Evolutionary conservation across 2,329 filamentous ascomycete genomes (phyloP).

Genomic region (Alternaria arbusti): DNA sequence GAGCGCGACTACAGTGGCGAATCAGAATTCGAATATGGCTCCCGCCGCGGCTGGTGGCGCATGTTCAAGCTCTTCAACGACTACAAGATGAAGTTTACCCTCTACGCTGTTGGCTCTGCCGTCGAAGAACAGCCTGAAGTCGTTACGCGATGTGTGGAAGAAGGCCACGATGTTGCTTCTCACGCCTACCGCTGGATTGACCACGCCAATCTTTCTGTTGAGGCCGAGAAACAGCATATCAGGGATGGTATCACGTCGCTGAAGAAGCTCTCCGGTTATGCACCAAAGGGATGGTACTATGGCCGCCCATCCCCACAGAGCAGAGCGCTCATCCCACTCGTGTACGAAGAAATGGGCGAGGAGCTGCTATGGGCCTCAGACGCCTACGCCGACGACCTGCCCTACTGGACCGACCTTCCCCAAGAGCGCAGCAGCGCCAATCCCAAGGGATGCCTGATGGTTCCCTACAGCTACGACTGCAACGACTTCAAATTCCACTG

Average conservation of each 20-base stretch:
- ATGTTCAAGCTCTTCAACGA: slow-evolving; percentile 58
- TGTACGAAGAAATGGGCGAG: slow-evolving; percentile 61
- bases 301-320: slow-evolving; percentile 56
- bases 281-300: slow-evolving; percentile 59
- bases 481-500: slow-evolving; percentile 60
- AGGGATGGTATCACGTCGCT: slow-evolving; percentile 51
- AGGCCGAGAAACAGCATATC: slow-evolving; percentile 58
- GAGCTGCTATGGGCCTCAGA: slow-evolving; percentile 59
- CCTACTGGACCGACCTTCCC: slow-evolving; percentile 63
- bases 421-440: slow-evolving; percentile 51
- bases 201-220: slow-evolving; percentile 54
- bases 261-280: slow-evolving; percentile 54
- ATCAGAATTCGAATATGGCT: slow-evolving; percentile 60
- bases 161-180: slow-evolving; percentile 59
- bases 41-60: slow-evolving; percentile 58
- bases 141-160: slow-evolving; percentile 55
- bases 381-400: slow-evolving; percentile 62
- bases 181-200: slow-evolving; percentile 62
- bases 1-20: slow-evolving; percentile 57
- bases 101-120: slow-evolving; percentile 59
- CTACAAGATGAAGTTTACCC: slow-evolving; percentile 57
- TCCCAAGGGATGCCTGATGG: slow-evolving; percentile 59
- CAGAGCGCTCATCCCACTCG: slow-evolving; percentile 55
- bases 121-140: slow-evolving; percentile 58
- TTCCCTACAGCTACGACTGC: slow-evolving; percentile 63